Evolutionary conservation across 2,329 filamentous ascomycete genomes (phyloP), one percentile per base, ranked within the genome.

Genomic region (Clonostachys chloroleuca): DNA sequence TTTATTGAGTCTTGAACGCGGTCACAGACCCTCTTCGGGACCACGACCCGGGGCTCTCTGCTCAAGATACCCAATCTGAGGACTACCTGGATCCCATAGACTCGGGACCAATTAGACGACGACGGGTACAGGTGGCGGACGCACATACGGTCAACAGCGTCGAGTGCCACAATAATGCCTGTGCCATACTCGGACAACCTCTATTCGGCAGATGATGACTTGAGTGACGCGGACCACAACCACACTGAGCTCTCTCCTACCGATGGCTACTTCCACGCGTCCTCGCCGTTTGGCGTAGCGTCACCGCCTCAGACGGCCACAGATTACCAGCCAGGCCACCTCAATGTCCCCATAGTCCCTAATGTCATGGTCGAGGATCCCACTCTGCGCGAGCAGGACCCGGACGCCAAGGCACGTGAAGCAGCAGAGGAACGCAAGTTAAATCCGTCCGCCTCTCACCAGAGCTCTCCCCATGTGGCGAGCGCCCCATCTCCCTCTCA

Each of bases 181-280:
- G 58, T 60, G 33, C 69, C 69, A n/a, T 72, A 74, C 59, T 69
- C 73, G 24, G 73, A 76, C 58, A 67, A 46, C 51, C 59, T 75
- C 51, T 73, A 74, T 62, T 72, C 70, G 49, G 64, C 60, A 51
- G 39, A 46, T n/a, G 56, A 59, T 45, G 66, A 70, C 59, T 68
- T 68, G 43, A 61, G 60, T 48, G 59, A 67, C 37, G 55, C 67
- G 17, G 51, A 49, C 8, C 20, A 47, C 45, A 34, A 43, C 24
- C 45, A 39, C 37, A 61, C 67, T 47, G 61, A 63, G 39, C 61
- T 76, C 47, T 78, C 74, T 33, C 75, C 75, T 37, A 69, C 73
- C n/a, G 72, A 79, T 50, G 75, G 74, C 35, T 77, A 76, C 66
- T 78, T 78, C 57, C 65, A 67, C 54, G 62, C 65, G 58, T 68